Conservation (phyloP, 441 rosid genomes). For the Populus trichocarpa region DNA sequence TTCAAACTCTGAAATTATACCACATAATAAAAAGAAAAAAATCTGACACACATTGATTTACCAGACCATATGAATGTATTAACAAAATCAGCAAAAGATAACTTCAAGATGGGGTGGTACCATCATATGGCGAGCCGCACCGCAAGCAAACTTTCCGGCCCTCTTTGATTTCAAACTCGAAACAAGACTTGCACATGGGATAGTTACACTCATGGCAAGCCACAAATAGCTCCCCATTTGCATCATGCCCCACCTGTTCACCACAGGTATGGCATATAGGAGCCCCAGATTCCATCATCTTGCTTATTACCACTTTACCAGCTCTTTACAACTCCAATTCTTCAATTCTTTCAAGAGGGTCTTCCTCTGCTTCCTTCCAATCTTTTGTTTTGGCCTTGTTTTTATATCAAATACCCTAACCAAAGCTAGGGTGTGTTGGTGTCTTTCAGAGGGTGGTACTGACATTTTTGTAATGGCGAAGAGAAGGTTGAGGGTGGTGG, state of each 20-base stretch:
- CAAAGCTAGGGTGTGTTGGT: constrained; percentile 15
- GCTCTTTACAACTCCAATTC: constrained; percentile 1
- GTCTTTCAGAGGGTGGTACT: constrained; percentile 26
- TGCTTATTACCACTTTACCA: neutral
- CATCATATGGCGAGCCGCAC: constrained; percentile 73
- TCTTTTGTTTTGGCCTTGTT: constrained; percentile 11
- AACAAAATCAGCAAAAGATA: neutral
- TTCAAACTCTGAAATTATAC: neutral
- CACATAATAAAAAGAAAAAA: neutral
- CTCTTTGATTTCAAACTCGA: constrained; percentile 76
- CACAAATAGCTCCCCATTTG: constrained; percentile 65
- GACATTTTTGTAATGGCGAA: constrained; percentile 35
- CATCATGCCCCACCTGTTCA: constrained; percentile 55
- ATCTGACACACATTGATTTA: neutral
- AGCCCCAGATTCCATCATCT: constrained; percentile 80
- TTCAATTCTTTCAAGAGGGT: neutral
- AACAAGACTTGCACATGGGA: constrained; percentile 82
- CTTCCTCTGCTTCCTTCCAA: neutral
- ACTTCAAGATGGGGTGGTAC: constrained; percentile 23
- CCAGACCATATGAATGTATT: neutral
- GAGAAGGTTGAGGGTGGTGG: constrained; percentile 35
- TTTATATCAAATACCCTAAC: constrained; percentile 22
- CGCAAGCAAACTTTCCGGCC: constrained; percentile 77
- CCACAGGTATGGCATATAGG: constrained; percentile 87
- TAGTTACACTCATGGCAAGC: constrained; percentile 82